Percentiles rank a stretch among this genome's conserved stretches.
Conservation (phyloP, 139 green algal genomes). For the Raphidocelis subcapitata region DNA sequence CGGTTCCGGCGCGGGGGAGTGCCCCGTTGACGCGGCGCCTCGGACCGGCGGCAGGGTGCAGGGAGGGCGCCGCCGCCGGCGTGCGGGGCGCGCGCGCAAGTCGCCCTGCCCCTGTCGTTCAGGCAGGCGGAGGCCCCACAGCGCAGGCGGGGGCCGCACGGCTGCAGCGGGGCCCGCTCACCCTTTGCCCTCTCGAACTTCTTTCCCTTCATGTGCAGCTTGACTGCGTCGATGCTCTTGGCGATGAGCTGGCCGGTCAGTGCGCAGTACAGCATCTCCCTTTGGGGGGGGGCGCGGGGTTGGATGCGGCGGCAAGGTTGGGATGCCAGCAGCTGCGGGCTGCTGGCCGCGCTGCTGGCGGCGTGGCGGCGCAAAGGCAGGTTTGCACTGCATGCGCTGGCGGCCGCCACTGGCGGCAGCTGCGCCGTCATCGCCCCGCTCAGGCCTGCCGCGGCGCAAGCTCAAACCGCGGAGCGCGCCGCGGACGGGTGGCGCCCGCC, state of each 20-base stretch:
- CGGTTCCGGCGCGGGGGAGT: too few relatives aligned
- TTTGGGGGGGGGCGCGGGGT: conserved; percentile 13
- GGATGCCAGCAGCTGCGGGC: not conserved
- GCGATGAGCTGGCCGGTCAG: conserved; percentile 78
- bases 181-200: conserved; percentile 56
- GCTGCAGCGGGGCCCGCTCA: conserved; percentile 1
- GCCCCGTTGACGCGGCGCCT: too few relatives aligned
- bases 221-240: conserved; percentile 58
- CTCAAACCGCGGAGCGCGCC: not conserved
- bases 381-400: not conserved
- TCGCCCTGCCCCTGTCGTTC: too few relatives aligned
- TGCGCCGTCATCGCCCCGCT: not conserved
- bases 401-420: not conserved
- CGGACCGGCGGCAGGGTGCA: too few relatives aligned
- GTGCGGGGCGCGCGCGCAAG: too few relatives aligned
- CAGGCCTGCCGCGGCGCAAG: not conserved
- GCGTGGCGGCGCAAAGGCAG: not conserved
- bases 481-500: too few relatives aligned
- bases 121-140: too few relatives aligned
- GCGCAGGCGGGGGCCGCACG: not conserved
- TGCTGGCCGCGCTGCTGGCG: not conserved
- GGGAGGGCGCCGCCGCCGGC: too few relatives aligned
- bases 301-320: not conserved
- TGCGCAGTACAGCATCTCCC: conserved; percentile 75
- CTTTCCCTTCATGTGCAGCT: conserved; percentile 70